Evolutionary conservation across 768 basidiomycete species (phyloP).

Genomic region (Agrocybe praecox): DNA sequence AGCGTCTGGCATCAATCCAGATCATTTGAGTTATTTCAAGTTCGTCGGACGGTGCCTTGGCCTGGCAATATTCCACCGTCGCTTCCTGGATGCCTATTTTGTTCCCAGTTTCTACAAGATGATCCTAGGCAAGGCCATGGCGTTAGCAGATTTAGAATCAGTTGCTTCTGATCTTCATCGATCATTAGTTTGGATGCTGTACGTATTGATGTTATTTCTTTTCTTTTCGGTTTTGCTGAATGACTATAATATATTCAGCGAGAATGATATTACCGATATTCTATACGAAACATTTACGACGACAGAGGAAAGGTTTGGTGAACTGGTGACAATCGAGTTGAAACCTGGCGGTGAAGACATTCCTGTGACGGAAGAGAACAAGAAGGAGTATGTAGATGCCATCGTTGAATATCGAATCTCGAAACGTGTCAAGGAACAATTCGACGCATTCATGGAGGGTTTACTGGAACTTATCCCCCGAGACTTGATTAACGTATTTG

Average conservation of each 20-base stretch:
- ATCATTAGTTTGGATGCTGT: slow-evolving; percentile 78
- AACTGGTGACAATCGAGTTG: slow-evolving; percentile 67
- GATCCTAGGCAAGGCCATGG: slow-evolving; percentile 63
- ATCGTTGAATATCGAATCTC: slow-evolving; percentile 86
- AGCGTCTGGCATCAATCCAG: slow-evolving; percentile 74
- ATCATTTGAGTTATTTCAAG: slow-evolving; percentile 80
- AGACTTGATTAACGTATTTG: slow-evolving; percentile 87
- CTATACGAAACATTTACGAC: slow-evolving; percentile 73
- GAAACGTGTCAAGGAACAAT: slow-evolving; percentile 81
- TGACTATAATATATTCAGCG: slow-evolving; percentile 46
- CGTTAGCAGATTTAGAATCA: slow-evolving; percentile 66
- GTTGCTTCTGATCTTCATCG: slow-evolving; percentile 71
- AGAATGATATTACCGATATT: slow-evolving; percentile 76
- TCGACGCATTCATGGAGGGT: slow-evolving; percentile 84
- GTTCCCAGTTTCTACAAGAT: slow-evolving; percentile 83
- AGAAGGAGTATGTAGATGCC: slow-evolving; percentile 75
- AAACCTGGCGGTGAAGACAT: slow-evolving; percentile 61
- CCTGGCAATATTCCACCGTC: slow-evolving; percentile 75
- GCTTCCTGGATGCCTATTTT: slow-evolving; percentile 81
- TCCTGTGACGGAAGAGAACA: slow-evolving; percentile 73
- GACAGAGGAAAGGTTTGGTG: slow-evolving; percentile 77
- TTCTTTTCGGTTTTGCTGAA: not conserved
- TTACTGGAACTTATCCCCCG: slow-evolving; percentile 83
- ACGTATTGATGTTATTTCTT: slow-evolving; percentile 27
- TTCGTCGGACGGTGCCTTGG: slow-evolving; percentile 78